A percentile compares a stretch with the other conserved stretches of the same genome.
Evolutionary conservation across 352 stramenopile species (phyloP).

Genomic region (Phytophthora sojae): DNA sequence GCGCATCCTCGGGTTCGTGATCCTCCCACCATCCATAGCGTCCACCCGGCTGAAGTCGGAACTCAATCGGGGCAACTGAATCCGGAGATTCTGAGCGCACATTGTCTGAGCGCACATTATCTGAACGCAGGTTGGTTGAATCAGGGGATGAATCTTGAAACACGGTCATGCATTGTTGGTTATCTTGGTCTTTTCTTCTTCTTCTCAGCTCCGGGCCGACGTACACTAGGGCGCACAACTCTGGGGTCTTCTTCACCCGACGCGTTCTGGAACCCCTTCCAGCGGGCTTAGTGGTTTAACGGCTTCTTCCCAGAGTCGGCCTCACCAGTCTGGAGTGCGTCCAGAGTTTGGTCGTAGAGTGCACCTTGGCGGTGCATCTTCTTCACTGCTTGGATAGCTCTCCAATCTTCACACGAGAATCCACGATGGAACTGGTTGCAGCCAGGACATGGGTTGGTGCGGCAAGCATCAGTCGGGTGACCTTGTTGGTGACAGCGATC

Average conservation of each 20-base stretch:
- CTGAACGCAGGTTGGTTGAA: not conserved
- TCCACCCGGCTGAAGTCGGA: not conserved
- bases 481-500: not conserved
- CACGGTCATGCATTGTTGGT: not conserved
- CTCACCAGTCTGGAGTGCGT: not conserved
- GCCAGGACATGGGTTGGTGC: not conserved
- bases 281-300: not conserved
- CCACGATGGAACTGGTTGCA: not conserved
- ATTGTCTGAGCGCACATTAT: not conserved
- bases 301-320: not conserved
- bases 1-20: not conserved
- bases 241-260: not conserved
- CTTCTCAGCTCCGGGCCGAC: not conserved
- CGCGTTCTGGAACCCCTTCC: not conserved
- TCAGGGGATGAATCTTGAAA: not conserved
- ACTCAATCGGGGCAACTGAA: not conserved
- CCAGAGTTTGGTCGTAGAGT: not conserved
- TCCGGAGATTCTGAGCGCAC: not conserved
- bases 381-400: not conserved
- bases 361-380: not conserved
- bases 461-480: not conserved
- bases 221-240: not conserved
- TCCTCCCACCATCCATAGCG: not conserved
- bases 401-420: not conserved
- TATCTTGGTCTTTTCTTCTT: not conserved